Conservation (phyloP, 441 rosid species). For the Hypseocharis bilobata region DNA sequence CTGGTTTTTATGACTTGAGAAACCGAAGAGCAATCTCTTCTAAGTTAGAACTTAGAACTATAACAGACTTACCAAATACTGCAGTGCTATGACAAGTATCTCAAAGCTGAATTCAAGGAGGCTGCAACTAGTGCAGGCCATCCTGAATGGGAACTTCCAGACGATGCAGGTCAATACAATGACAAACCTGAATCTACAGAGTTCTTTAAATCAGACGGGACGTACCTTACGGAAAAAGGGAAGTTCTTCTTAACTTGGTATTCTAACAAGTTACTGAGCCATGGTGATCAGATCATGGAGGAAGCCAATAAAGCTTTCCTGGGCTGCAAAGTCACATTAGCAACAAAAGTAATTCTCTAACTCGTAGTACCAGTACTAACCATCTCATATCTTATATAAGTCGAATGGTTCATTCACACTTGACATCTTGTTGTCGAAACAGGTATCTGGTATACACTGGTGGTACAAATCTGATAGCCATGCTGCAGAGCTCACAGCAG, state of each 20-base stretch:
- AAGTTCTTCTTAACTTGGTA: slow-evolving; percentile 75
- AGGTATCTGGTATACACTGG: slow-evolving; percentile 83
- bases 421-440: slow-evolving; percentile 8
- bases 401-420: slow-evolving; percentile 2
- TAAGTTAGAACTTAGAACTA: too few relatives aligned
- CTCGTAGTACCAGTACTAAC: neutral
- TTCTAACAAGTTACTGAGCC: slow-evolving; percentile 52
- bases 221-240: slow-evolving; percentile 49
- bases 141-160: slow-evolving; percentile 64
- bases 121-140: slow-evolving; percentile 52
- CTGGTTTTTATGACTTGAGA: too few relatives aligned
- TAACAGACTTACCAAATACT: neutral
- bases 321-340: slow-evolving; percentile 65
- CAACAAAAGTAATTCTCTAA: slow-evolving; percentile 45
- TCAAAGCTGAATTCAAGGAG: slow-evolving; percentile 51
- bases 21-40: too few relatives aligned
- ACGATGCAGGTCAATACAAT: slow-evolving; percentile 57
- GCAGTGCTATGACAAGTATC: slow-evolving; percentile 64
- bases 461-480: slow-evolving; percentile 57
- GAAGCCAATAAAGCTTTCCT: slow-evolving; percentile 61
- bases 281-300: slow-evolving; percentile 62
- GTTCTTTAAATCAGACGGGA: slow-evolving; percentile 47
- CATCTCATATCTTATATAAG: neutral
- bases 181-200: slow-evolving; percentile 45
- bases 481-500: slow-evolving; percentile 76